Conservation (phyloP, 495 filamentous ascomycete genomes). For the Pyronema domesticum region DNA sequence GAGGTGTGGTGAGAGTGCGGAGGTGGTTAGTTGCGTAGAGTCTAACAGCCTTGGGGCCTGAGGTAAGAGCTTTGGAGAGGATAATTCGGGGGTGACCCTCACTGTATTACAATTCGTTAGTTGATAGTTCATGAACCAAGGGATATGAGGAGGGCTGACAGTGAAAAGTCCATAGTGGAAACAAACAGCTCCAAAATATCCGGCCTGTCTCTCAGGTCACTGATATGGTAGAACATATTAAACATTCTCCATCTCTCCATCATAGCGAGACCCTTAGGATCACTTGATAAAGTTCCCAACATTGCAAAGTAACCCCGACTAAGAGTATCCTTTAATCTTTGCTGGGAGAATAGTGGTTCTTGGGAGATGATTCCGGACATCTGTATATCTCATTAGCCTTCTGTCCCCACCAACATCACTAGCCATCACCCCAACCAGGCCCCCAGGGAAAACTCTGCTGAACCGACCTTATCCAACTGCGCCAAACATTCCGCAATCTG, state of each 20-base stretch:
- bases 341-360: constrained; percentile 69
- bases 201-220: constrained; percentile 73
- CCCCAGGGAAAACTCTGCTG: neutral
- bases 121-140: neutral
- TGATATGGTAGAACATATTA: constrained; percentile 98
- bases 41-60: constrained; percentile 54
- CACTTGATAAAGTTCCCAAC: constrained; percentile 66
- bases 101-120: constrained; percentile 7
- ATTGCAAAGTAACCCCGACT: constrained; percentile 88
- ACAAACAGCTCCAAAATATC: constrained; percentile 78
- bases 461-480: constrained; percentile 40
- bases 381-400: constrained; percentile 24
- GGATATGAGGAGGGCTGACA: constrained; percentile 26
- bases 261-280: constrained; percentile 66
- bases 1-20: constrained; percentile 18
- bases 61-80: constrained; percentile 78
- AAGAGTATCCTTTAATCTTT: constrained; percentile 65
- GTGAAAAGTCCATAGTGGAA: constrained; percentile 74
- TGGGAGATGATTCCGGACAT: constrained; percentile 77
- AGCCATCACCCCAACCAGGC: neutral
- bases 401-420: too few species aligned
- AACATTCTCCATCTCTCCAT: constrained; percentile 92
- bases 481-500: constrained; percentile 91
- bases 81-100: constrained; percentile 82
- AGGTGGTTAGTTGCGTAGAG: constrained; percentile 25